A percentile compares a stretch with the other conserved stretches of the same genome.
phyloP scores from a whole-genome alignment of 805 yeast species.

The Lachancea dasiensis region DNA sequence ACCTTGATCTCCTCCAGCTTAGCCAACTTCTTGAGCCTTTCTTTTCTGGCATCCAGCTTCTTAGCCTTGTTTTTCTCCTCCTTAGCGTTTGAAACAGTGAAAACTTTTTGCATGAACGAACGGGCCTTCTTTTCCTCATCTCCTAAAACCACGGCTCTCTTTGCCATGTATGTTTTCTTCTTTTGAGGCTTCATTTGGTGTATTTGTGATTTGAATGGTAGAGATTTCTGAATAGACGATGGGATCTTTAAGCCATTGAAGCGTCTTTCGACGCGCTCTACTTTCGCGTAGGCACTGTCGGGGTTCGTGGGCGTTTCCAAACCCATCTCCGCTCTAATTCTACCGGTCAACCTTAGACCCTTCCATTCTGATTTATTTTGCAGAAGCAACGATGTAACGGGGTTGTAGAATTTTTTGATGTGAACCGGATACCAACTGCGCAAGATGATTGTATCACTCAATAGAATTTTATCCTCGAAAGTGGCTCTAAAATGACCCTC shows the following conservation, averaged over 20 bases:
- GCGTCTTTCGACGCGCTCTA: conserved; percentile 77
- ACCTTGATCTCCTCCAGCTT: conserved; percentile 61
- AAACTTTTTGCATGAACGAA: conserved; percentile 77
- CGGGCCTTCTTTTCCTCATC: conserved; percentile 94
- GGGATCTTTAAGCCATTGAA: conserved; percentile 90
- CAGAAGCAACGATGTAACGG: conserved; percentile 84
- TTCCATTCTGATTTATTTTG: conserved; percentile 80
- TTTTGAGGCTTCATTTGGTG: conserved; percentile 83
- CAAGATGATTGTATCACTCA: conserved; percentile 84
- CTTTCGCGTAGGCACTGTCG: conserved; percentile 53
- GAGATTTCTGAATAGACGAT: conserved; percentile 58
- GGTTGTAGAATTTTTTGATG: conserved; percentile 87
- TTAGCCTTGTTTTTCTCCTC: conserved; percentile 69
- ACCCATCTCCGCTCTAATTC: conserved; percentile 71
- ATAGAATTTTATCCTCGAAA: conserved; percentile 87
- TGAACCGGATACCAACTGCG: conserved; percentile 97
- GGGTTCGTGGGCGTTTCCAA: conserved; percentile 55
- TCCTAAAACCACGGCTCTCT: conserved; percentile 88
- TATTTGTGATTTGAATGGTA: conserved; percentile 92
- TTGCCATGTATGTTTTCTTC: conserved; percentile 73
- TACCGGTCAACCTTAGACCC: conserved; percentile 95
- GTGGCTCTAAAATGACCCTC: conserved; percentile 96
- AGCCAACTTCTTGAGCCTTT: conserved; percentile 68
- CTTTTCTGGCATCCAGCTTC: conserved; percentile 70
- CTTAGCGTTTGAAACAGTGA: conserved; percentile 80